A percentile compares a stretch with the other conserved stretches of the same genome.
Evolutionary conservation across 257 asterid genomes (phyloP).

Genomic region (Solanum boliviense): DNA sequence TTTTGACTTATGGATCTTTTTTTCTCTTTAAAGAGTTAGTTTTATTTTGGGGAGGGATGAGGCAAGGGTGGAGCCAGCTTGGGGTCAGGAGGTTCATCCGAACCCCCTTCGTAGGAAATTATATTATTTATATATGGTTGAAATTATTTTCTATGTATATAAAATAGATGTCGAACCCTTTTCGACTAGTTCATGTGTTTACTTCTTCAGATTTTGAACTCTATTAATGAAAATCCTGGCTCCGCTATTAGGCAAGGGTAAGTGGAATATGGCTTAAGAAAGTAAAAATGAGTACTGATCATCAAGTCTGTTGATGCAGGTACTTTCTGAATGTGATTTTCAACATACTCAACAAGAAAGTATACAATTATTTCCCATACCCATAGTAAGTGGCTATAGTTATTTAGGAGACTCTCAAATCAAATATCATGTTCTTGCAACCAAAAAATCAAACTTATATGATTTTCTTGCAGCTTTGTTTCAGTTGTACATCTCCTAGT

Average conservation of each 20-base stretch:
- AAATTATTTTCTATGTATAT: too few species aligned
- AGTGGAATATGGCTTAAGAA: not conserved
- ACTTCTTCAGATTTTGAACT: too few species aligned
- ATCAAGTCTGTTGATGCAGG: slow-evolving; percentile 19
- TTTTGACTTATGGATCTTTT: not conserved
- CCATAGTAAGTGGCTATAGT: slow-evolving; percentile 55
- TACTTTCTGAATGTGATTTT: slow-evolving; percentile 83
- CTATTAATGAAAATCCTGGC: too few species aligned
- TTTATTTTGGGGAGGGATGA: not conserved
- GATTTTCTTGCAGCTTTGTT: slow-evolving; percentile 46
- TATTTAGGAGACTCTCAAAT: not conserved
- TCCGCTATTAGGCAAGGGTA: too few species aligned
- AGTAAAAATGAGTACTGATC: not conserved
- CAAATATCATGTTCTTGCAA: not conserved
- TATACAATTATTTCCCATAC: slow-evolving; percentile 90
- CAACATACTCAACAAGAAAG: slow-evolving; percentile 96
- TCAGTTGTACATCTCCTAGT: slow-evolving; percentile 67
- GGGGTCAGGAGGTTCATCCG: too few species aligned
- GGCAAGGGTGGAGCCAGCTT: too few species aligned
- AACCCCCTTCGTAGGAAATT: too few species aligned
- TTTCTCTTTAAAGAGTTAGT: not conserved
- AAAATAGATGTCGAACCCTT: too few species aligned
- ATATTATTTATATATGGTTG: too few species aligned
- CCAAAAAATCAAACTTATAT: not conserved
- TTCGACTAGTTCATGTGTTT: too few species aligned